phyloP scores from a whole-genome alignment of 345 rosid species.

The Citrus glauca region DNA sequence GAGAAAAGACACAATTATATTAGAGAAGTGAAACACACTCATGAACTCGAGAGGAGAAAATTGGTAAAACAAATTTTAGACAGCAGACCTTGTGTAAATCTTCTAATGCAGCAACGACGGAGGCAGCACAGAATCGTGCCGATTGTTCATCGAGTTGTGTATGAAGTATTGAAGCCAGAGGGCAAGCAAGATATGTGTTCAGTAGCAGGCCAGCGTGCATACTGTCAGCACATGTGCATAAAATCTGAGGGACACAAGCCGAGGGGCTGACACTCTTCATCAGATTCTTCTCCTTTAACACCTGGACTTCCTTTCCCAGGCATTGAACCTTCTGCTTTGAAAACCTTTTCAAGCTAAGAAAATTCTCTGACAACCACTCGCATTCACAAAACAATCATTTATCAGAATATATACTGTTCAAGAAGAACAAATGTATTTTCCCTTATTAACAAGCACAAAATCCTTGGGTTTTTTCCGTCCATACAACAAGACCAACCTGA shows the following conservation, averaged over 20 bases:
- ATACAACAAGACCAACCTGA: constrained; percentile 42
- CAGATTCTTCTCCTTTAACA: constrained; percentile 73
- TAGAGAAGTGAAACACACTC: not conserved
- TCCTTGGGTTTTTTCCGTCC: too few relatives aligned
- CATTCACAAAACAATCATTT: constrained; percentile 4
- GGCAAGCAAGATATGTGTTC: constrained; percentile 70
- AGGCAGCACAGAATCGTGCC: constrained; percentile 73
- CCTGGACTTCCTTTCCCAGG: constrained; percentile 85
- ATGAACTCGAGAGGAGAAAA: not conserved
- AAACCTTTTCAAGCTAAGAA: constrained; percentile 81
- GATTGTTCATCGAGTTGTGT: constrained; percentile 70
- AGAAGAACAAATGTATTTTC: not conserved
- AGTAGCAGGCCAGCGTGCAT: constrained; percentile 65
- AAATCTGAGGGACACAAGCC: constrained; percentile 63
- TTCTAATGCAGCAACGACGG: constrained; percentile 66
- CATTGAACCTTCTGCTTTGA: constrained; percentile 72
- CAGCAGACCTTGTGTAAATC: constrained; percentile 67
- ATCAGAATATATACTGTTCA: constrained; percentile 4
- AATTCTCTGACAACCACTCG: constrained; percentile 39
- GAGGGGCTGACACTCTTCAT: constrained; percentile 59
- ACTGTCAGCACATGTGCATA: constrained; percentile 67
- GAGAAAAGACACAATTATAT: not conserved
- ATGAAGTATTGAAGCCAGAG: constrained; percentile 73
- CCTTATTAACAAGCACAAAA: not conserved
- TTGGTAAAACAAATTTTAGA: constrained; percentile 12